Evolutionary conservation across 2,329 filamentous ascomycete species (phyloP).

Genomic region (Epichloe scottii): DNA sequence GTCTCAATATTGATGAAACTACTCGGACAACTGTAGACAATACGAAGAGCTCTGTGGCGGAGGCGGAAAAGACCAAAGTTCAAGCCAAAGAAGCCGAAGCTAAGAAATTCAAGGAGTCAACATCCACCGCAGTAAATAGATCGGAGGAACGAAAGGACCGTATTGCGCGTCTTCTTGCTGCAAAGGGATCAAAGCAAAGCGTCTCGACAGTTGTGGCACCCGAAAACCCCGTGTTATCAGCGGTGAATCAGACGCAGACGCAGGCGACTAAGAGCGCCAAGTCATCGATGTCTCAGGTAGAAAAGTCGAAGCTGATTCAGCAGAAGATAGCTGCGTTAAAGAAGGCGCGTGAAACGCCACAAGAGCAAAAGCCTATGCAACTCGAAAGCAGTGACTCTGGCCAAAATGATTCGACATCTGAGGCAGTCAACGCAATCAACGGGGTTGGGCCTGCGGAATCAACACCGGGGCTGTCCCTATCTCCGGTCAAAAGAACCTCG

Average conservation of each 20-base stretch:
- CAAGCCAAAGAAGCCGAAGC: background rate
- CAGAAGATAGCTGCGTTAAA: slow-evolving; percentile 68
- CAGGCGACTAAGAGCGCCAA: slow-evolving; percentile 13
- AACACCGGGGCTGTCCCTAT: slow-evolving; percentile 25
- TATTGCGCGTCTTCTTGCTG: slow-evolving; percentile 64
- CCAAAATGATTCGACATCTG: background rate
- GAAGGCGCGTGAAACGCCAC: slow-evolving; percentile 36
- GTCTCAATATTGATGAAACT: slow-evolving; percentile 32
- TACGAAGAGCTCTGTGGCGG: background rate
- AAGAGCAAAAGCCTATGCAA: background rate
- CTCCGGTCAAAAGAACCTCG: slow-evolving; percentile 12
- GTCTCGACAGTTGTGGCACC: slow-evolving; percentile 8
- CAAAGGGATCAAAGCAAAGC: slow-evolving; percentile 46
- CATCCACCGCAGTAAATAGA: slow-evolving; percentile 13
- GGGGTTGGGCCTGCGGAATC: slow-evolving; percentile 3
- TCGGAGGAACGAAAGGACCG: slow-evolving; percentile 61
- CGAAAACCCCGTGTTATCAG: slow-evolving; percentile 4
- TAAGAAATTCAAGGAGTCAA: background rate
- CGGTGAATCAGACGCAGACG: background rate
- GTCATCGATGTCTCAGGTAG: slow-evolving; percentile 31
- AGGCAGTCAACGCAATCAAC: background rate
- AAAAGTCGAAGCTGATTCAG: slow-evolving; percentile 62
- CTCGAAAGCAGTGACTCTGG: slow-evolving; percentile 2
- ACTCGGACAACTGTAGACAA: background rate
- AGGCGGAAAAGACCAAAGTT: background rate